Conservation (phyloP, 495 filamentous ascomycete genomes). For the Barbatosphaeria neglecta region DNA sequence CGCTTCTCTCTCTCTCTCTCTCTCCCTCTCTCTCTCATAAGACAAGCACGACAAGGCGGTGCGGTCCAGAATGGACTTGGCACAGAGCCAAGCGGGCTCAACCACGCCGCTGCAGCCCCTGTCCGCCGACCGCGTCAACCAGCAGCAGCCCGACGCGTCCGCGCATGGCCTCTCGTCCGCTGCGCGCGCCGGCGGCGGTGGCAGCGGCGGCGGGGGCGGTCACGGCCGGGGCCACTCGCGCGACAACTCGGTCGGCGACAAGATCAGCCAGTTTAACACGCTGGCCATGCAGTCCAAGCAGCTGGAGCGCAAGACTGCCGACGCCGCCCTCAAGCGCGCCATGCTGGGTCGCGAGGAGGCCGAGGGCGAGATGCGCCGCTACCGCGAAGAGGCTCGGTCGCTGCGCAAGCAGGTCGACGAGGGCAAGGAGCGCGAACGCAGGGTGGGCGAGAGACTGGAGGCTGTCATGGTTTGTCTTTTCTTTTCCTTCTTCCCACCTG, state of each 20-base stretch:
- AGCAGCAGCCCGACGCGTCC: constrained; percentile 38
- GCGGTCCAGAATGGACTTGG: constrained; percentile 15
- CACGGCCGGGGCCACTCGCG: constrained; percentile 25
- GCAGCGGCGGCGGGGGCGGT: constrained; percentile 18
- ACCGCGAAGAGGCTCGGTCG: constrained; percentile 43
- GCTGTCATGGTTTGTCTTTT: constrained; percentile 49
- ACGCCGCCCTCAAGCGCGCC: constrained; percentile 67
- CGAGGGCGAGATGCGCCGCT: constrained; percentile 51
- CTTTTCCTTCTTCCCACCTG: no score
- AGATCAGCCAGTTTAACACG: constrained; percentile 74
- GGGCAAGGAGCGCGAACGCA: constrained; percentile 59
- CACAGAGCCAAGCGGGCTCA: constrained; percentile 17
- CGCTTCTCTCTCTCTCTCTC: no score
- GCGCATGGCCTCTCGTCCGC: constrained; percentile 9
- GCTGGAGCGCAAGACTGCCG: constrained; percentile 46
- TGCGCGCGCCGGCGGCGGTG: constrained; percentile 5
- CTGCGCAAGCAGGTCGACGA: constrained; percentile 53
- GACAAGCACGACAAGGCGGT: no score
- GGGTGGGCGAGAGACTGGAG: constrained; percentile 67
- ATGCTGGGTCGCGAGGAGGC: constrained; percentile 79
- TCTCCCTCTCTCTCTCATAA: no score
- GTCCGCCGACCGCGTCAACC: constrained; percentile 71
- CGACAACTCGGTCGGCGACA: constrained; percentile 66
- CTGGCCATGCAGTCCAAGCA: constrained; percentile 52
- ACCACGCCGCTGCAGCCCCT: constrained; percentile 49